A percentile compares a stretch with the other conserved stretches of the same genome.
Conservation (phyloP, 2,329 filamentous ascomycete genomes). For the Claviceps purpurea region DNA sequence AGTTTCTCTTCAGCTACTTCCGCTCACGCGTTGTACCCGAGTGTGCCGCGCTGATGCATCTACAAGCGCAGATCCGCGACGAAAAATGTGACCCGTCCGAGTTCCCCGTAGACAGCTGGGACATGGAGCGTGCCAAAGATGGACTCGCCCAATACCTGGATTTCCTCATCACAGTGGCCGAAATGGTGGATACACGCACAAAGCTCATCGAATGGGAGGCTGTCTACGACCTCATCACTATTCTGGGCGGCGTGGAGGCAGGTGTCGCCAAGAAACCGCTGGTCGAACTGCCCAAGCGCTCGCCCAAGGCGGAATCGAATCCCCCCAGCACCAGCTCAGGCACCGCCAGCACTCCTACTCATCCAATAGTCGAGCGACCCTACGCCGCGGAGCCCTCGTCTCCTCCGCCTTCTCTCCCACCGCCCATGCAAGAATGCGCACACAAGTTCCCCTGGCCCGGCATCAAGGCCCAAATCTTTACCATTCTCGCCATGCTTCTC, state of each 20-base stretch:
- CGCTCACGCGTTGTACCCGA: slow-evolving; percentile 86
- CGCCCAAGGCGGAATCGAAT: slow-evolving; percentile 11
- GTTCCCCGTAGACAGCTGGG: slow-evolving; percentile 91
- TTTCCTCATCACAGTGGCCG: slow-evolving; percentile 80
- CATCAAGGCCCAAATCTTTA: slow-evolving; percentile 83
- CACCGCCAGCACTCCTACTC: slow-evolving; percentile 5
- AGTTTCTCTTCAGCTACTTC: slow-evolving; percentile 88
- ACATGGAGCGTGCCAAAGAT: slow-evolving; percentile 94
- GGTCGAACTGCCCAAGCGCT: slow-evolving; percentile 27
- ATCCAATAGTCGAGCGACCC: slow-evolving; percentile 47
- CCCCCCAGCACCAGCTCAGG: slow-evolving; percentile 18
- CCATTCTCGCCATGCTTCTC: slow-evolving; percentile 77
- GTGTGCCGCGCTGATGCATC: slow-evolving; percentile 83
- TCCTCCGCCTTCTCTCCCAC: slow-evolving; percentile 23
- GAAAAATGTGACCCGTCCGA: slow-evolving; percentile 65
- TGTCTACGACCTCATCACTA: slow-evolving; percentile 72
- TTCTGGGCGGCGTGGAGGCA: slow-evolving; percentile 76
- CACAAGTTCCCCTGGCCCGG: slow-evolving; percentile 55
- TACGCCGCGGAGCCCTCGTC: slow-evolving; percentile 29
- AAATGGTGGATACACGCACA: slow-evolving; percentile 69
- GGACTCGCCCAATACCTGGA: slow-evolving; percentile 89
- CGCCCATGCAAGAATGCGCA: slow-evolving; percentile 45
- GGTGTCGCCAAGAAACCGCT: slow-evolving; percentile 75
- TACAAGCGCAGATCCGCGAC: slow-evolving; percentile 79
- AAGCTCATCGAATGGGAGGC: slow-evolving; percentile 88